These are phyloP conservation scores for Lodderomyces pseudojiufengensis DNA, from an alignment of 1,139 yeast species.

Conservation along the genomic window DNA sequence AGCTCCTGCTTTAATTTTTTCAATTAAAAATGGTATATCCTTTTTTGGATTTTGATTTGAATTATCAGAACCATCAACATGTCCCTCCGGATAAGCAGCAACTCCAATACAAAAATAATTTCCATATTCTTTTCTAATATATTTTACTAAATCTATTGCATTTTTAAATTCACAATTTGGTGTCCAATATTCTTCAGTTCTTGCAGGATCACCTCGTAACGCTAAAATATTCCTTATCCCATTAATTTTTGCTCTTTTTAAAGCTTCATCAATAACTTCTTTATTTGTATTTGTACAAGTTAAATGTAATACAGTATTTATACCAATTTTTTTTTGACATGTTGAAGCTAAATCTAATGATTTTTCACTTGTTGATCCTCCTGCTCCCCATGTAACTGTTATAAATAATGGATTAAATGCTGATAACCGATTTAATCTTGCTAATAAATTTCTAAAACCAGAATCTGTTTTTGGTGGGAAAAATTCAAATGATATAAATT, in stretches of 20 bases:
- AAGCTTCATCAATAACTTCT: conserved; percentile 72
- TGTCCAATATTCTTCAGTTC: conserved; percentile 69
- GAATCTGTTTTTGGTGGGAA: conserved; percentile 95
- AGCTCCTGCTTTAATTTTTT: conserved; percentile 47
- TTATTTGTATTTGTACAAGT: conserved; percentile 93
- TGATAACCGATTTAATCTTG: conserved; percentile 86
- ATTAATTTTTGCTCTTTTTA: conserved; percentile 61
- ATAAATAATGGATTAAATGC: conserved; percentile 84
- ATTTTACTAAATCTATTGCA: conserved; percentile 80
- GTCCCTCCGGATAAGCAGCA: conserved; percentile 97
- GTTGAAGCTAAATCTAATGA: conserved; percentile 79
- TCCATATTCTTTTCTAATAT: conserved; percentile 66
- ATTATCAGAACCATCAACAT: conserved; percentile 73
- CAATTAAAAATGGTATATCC: conserved; percentile 69
- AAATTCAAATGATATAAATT: conserved; percentile 84
- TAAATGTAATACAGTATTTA: conserved; percentile 88
- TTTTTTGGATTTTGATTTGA: conserved; percentile 56
- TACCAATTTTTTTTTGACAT: conserved; percentile 69
- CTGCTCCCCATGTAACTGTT: conserved; percentile 98
- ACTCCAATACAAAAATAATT: conserved; percentile 84
- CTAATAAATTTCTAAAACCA: conserved; percentile 78
- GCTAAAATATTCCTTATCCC: conserved; percentile 91
- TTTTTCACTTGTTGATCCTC: conserved; percentile 88
- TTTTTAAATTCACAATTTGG: conserved; percentile 57
- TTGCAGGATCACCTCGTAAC: conserved; percentile 93